Evolutionary conservation across 495 filamentous ascomycete species (phyloP).

Genomic region (Penicillium desertorum): DNA sequence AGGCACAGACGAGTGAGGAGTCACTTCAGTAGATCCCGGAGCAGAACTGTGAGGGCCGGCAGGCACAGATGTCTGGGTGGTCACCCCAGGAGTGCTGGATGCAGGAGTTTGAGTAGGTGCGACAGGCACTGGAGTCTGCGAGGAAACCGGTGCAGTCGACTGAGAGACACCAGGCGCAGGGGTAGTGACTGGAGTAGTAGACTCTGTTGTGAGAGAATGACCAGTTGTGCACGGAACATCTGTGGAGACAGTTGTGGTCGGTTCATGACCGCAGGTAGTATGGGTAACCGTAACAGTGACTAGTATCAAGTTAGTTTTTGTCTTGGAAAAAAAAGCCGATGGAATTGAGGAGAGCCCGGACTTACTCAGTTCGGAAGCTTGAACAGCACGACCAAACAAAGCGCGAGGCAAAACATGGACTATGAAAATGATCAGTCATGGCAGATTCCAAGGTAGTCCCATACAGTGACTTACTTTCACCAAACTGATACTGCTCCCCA

Average conservation of each 20-base stretch:
- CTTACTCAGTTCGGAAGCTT: neutral
- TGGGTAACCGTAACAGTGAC: constrained; percentile 22
- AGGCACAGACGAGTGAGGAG: neutral
- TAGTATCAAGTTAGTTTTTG: neutral
- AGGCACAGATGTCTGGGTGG: neutral
- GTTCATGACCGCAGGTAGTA: constrained; percentile 3
- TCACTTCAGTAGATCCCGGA: neutral
- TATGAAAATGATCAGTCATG: neutral
- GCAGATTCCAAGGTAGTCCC: neutral
- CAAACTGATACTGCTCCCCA: constrained; percentile 11
- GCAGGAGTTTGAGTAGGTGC: neutral
- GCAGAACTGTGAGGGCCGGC: too few relatives aligned
- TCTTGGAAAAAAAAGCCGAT: neutral
- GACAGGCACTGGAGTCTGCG: neutral
- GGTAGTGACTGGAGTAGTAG: neutral
- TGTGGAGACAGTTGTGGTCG: constrained; percentile 8
- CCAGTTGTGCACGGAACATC: constrained; percentile 4
- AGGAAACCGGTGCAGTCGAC: neutral
- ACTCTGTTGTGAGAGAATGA: neutral
- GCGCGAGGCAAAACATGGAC: neutral
- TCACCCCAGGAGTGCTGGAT: neutral
- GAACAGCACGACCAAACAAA: constrained; percentile 9
- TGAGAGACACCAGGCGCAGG: neutral
- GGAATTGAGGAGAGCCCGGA: neutral
- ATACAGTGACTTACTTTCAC: neutral